phyloP scores from a whole-genome alignment of 2,329 filamentous ascomycete genomes.

The Microcyclospora tardicrescens region DNA sequence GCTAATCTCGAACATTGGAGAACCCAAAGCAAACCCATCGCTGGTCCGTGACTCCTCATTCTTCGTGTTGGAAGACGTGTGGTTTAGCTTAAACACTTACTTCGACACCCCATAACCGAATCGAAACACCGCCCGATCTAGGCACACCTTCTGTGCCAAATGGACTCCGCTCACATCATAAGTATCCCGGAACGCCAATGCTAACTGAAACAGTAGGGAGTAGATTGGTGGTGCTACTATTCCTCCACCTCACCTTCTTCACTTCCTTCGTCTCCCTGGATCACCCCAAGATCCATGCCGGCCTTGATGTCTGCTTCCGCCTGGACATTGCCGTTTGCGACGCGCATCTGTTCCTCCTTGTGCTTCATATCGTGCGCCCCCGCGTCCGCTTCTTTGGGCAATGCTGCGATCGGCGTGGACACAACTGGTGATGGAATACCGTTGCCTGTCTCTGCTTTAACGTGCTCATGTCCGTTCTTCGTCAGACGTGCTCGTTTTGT shows the following conservation, averaged over 20 bases:
- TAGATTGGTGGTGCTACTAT: slow-evolving; percentile 11
- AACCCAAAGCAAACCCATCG: too few relatives aligned
- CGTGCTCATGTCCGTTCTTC: slow-evolving; percentile 1
- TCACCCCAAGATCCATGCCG: neutral
- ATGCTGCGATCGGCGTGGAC: slow-evolving; percentile 3
- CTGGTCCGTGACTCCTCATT: too few relatives aligned
- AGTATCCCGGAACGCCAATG: too few relatives aligned
- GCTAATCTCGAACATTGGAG: too few relatives aligned
- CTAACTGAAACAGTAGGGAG: too few relatives aligned
- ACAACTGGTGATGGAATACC: slow-evolving; percentile 1
- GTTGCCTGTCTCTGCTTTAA: slow-evolving; percentile 2
- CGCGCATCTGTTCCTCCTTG: slow-evolving; percentile 15
- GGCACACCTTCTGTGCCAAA: too few relatives aligned
- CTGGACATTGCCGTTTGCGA: slow-evolving; percentile 16
- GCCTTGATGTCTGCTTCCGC: slow-evolving; percentile 11
- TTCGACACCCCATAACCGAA: too few relatives aligned
- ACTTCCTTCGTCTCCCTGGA: slow-evolving; percentile 19
- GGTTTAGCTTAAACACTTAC: too few relatives aligned
- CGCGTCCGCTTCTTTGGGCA: slow-evolving; percentile 1
- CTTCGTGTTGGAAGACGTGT: too few relatives aligned
- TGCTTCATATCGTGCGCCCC: slow-evolving; percentile 12
- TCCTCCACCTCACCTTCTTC: slow-evolving; percentile 38
- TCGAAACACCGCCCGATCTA: too few relatives aligned
- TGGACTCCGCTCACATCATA: too few relatives aligned
- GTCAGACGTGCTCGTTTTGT: neutral